phyloP scores from a whole-genome alignment of 805 yeast genomes.

The Myxozyma geophila region DNA sequence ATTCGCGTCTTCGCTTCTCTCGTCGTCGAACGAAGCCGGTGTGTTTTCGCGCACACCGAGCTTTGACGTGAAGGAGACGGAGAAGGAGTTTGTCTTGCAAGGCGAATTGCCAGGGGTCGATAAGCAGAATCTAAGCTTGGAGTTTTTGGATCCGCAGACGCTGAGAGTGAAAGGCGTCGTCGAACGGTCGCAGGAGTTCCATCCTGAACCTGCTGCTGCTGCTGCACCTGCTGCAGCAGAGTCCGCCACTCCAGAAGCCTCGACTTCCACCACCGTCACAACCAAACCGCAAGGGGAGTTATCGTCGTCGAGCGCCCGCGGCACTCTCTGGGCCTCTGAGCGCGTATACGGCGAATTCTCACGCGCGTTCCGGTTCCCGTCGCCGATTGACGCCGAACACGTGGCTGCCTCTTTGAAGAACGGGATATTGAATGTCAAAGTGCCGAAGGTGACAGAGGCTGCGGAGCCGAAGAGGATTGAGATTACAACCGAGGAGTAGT shows the following conservation, averaged over 20 bases:
- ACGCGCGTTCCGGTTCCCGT: conserved; percentile 36
- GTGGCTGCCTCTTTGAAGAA: conserved; percentile 33
- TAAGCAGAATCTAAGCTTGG: conserved; percentile 28
- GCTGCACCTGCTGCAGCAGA: background rate
- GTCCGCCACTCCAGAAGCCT: background rate
- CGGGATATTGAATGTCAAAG: conserved; percentile 31
- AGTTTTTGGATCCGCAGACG: conserved; percentile 34
- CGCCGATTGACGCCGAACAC: conserved; percentile 28
- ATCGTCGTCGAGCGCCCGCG: background rate
- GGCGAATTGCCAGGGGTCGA: conserved; percentile 38
- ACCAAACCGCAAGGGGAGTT: background rate
- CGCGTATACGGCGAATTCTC: conserved; percentile 34
- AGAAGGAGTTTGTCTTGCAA: conserved; percentile 27
- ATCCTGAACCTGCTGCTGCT: conserved; percentile 5
- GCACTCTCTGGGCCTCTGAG: conserved; percentile 35
- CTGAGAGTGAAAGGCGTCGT: conserved; percentile 31
- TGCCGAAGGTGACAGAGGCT: conserved; percentile 28
- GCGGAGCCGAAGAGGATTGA: conserved; percentile 14
- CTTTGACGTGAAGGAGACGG: conserved; percentile 36
- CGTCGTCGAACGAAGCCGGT: background rate
- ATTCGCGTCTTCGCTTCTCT: conserved; percentile 2
- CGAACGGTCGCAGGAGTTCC: conserved; percentile 28
- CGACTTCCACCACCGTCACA: background rate
- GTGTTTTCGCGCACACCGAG: conserved; percentile 23
- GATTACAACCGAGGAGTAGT: conserved; percentile 19